Percentiles rank a stretch among this genome's conserved stretches.
Evolutionary conservation across 495 filamentous ascomycete genomes (phyloP).

Genomic region (Neurospora africana): DNA sequence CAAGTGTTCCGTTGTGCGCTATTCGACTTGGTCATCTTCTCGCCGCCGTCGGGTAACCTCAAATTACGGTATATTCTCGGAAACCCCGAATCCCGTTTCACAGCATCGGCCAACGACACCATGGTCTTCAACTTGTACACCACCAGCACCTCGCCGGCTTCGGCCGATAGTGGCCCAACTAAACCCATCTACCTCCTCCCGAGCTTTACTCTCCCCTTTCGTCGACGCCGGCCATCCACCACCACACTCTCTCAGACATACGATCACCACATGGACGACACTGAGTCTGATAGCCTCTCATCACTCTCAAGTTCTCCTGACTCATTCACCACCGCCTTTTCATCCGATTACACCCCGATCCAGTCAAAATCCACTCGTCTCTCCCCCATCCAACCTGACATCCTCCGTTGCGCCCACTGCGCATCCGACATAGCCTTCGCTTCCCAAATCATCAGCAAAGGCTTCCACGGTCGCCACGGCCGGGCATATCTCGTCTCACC

Average conservation of each 20-base stretch:
- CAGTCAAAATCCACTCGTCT: slow-evolving; percentile 7
- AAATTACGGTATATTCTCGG: background rate
- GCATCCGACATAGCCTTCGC: slow-evolving; percentile 63
- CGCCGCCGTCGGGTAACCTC: background rate
- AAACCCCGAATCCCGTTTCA: background rate
- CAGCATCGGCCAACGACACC: background rate
- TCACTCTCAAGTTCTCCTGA: slow-evolving; percentile 24
- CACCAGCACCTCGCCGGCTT: slow-evolving; percentile 1
- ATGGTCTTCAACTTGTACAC: slow-evolving; percentile 17
- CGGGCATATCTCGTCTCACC: slow-evolving; percentile 78
- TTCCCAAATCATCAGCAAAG: slow-evolving; percentile 77
- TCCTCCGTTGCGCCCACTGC: slow-evolving; percentile 65
- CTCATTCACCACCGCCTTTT: slow-evolving; percentile 17
- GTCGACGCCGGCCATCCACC: slow-evolving; percentile 19
- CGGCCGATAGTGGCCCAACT: slow-evolving; percentile 24
- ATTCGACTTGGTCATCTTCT: background rate
- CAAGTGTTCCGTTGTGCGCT: background rate
- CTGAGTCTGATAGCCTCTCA: slow-evolving; percentile 3
- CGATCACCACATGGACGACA: background rate
- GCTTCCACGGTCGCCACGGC: slow-evolving; percentile 89
- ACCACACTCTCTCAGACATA: background rate
- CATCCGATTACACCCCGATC: background rate
- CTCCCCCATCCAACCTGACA: slow-evolving; percentile 28
- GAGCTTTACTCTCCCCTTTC: slow-evolving; percentile 33
- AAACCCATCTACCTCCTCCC: slow-evolving; percentile 43